These are phyloP conservation scores for Pseudonitzschia multiseries DNA, from an alignment of 108 stramenopile species.

Conservation along the genomic window DNA sequence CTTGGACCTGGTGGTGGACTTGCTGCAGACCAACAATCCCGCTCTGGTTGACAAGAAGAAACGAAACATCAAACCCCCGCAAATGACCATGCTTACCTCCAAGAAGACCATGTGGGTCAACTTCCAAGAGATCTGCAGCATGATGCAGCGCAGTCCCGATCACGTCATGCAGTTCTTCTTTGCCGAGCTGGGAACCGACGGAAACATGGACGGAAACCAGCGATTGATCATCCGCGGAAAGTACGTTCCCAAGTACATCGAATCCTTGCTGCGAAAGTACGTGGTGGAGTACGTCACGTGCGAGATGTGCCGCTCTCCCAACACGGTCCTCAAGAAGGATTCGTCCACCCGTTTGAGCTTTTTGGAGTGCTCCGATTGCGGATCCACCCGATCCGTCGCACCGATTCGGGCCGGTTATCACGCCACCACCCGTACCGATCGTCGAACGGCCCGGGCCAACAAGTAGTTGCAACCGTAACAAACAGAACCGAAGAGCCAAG, in stretches of 20 bases:
- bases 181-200: conserved; percentile 99
- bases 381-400: conserved; percentile 90
- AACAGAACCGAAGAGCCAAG: too few species aligned
- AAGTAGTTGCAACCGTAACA: too few species aligned
- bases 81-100: conserved; percentile 90
- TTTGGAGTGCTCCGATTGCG: conserved; percentile 94
- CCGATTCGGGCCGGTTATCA: conserved; percentile 97
- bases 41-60: conserved; percentile 96
- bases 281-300: conserved; percentile 99
- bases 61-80: conserved; percentile 96
- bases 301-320: conserved; percentile 96
- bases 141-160: conserved; percentile 96
- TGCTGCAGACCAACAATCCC: conserved; percentile 95
- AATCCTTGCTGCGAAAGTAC: conserved; percentile 96
- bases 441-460: conserved; percentile 91
- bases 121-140: conserved; percentile 98
- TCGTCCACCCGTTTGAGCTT: conserved; percentile 89
- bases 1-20: conserved; percentile 82
- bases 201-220: conserved; percentile 97
- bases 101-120: conserved; percentile 99
- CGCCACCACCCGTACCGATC: conserved; percentile 97
- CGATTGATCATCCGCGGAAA: conserved; percentile 96
- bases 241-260: conserved; percentile 98
- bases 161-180: conserved; percentile 99
- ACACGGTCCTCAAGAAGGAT: conserved; percentile 95